Conservation (phyloP, 2,329 filamentous ascomycete genomes). For the Aureobasidium sp. region DNA sequence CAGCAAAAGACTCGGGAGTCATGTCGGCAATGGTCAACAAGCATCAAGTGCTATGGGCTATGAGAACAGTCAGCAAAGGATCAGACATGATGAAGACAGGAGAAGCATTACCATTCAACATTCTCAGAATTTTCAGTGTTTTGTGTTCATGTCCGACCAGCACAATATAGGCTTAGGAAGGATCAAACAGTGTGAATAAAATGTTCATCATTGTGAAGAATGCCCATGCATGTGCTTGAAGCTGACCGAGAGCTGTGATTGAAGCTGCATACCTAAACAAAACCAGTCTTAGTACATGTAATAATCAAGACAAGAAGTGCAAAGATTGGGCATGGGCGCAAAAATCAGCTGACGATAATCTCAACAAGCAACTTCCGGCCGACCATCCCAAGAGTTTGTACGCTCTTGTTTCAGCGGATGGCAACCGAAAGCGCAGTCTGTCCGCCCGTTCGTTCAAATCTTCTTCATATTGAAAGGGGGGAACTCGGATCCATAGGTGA, state of each 20-base stretch:
- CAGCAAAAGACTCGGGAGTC: constrained; percentile 21
- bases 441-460: constrained; percentile 63
- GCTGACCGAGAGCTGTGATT: background rate
- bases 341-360: constrained; percentile 58
- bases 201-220: constrained; percentile 51
- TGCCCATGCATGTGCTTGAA: constrained; percentile 5
- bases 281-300: constrained; percentile 17
- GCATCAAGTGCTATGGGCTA: constrained; percentile 22
- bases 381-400: constrained; percentile 57
- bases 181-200: constrained; percentile 67
- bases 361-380: constrained; percentile 56
- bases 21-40: constrained; percentile 30
- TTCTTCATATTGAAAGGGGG: constrained; percentile 45
- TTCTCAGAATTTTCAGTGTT: constrained; percentile 59
- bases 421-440: constrained; percentile 51
- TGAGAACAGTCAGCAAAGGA: constrained; percentile 21
- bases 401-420: constrained; percentile 49
- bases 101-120: constrained; percentile 51
- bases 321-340: constrained; percentile 13
- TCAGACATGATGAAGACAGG: background rate
- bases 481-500: background rate
- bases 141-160: constrained; percentile 49
- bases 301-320: background rate
- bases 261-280: constrained; percentile 21
- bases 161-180: constrained; percentile 42